Conservation (phyloP, 208 protist genomes). For the Phytomonas francai region DNA sequence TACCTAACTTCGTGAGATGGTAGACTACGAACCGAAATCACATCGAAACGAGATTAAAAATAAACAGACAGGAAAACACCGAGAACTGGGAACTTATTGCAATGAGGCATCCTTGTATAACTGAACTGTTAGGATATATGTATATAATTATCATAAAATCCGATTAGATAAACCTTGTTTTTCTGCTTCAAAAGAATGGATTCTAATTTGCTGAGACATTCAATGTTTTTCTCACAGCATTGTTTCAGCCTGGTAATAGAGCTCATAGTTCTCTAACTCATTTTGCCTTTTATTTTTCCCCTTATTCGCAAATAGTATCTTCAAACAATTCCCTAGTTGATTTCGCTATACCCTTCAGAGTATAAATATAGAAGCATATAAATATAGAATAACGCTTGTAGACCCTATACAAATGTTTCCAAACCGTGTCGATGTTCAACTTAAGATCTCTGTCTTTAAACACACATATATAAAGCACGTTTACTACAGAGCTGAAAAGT, state of each 20-base stretch:
- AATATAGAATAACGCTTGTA: neutral
- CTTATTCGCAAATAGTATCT: neutral
- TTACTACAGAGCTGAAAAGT: constrained; percentile 66
- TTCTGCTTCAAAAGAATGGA: neutral
- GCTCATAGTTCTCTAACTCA: neutral
- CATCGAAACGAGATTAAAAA: neutral
- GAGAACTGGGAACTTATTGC: neutral
- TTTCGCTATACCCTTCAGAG: neutral
- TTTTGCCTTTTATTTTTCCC: neutral
- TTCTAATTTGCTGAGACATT: neutral
- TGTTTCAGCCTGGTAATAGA: neutral
- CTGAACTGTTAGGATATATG: neutral
- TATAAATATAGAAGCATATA: neutral
- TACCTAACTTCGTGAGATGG: neutral
- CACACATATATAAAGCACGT: constrained; percentile 42
- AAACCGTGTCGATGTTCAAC: constrained; percentile 10
- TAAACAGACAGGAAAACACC: neutral
- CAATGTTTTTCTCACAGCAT: neutral
- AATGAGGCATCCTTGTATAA: neutral
- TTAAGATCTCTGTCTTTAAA: constrained; percentile 77
- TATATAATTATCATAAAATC: neutral
- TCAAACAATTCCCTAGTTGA: neutral
- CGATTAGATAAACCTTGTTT: neutral
- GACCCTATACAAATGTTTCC: neutral
- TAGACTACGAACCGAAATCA: neutral